Base-by-base conservation (phyloP, 1,284 basidiomycete genomes). In the Phellopilus nigrolimitatus region DNA sequence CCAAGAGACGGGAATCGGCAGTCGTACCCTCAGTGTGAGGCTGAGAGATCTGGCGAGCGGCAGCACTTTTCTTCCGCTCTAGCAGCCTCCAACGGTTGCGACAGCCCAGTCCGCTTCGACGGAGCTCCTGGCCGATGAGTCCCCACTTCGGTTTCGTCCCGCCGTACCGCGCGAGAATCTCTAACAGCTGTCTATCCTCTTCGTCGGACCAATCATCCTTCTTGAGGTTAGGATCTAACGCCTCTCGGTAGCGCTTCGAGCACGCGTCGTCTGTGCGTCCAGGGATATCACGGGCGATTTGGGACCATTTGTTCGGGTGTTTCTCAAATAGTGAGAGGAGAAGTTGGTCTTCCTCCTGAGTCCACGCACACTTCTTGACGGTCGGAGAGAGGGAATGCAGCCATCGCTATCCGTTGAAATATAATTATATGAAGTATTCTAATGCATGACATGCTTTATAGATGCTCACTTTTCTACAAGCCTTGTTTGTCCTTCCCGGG, bases 191-290 rank as follows among this genome's bases (percentile, higher is more conserved):
- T 7, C 63, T 64, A 61, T 89, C 87, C 62, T 89, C 86, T 37
- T 79, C 78, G 1, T 67, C 51, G 0, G 83, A 80, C 87, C 86
- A 89, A 51, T 82, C 79, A 57, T 81, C 81, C 62, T 80, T 83
- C 66, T 79, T 86, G 49, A 89, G 70, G 22, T 67, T 71, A 1
- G 87, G 87, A 68, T 88, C 83, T 46, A 89, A 71, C 4, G 87
- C 84, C 62, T 89, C 87, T 43, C 84, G 76, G 62, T 88, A 89
- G 30, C 86, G 80, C 65, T 89, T 89, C 13, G 86, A 87, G 64
- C 86, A 89, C 31, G 87, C 87, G 62, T 89, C 86, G 64, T 89
- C 86, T 8, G 86, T 89, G 57, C 87, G 71, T 8, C 86, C 87
- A 21, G 77, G 73, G 55, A 89, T 88, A 53, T 78, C 69, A 47